Base-by-base conservation (phyloP, 306 rosid species). In the Lathyrus aphaca region DNA sequence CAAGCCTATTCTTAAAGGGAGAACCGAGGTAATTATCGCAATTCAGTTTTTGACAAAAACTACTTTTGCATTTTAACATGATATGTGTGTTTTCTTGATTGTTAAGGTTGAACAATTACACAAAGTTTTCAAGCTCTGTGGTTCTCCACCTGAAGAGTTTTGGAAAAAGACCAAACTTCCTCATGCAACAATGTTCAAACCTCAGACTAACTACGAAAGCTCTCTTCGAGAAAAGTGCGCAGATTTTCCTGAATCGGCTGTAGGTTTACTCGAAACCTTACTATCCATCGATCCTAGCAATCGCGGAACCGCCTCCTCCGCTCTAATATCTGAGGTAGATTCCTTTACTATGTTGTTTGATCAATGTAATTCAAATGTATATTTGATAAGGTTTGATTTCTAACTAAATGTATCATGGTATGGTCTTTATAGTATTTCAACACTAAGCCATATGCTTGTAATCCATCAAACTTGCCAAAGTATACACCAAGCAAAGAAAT, bases 401-500 rank as follows among this genome's bases (percentile, higher is more conserved):
- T 81, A 49, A 53, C 17, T 79, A 64, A 11, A 5, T 66, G 64
- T 37, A 18, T 79, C 21, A 2, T 70, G 35, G 23, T 21, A n/a
- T 73, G 9, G 43, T 17, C 3, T 19, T 7, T 68, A n/a, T 85
- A 95, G 99, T 95, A 95, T 73, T 95, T 95, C 86, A 87, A 46
- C 81, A 82, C 86, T 66, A 68, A 64, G 81, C 99, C 99, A 18
- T 81, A 75, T 60, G 90, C 97, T 14, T 95, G 99, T 55, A 96
- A 72, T 44, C 96, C 99, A 8, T 82, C 97, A 74, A 83, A 51
- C 71, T 68, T 95, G 56, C 99, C 99, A 14, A 95, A 83, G 74
- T 95, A 95, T 82, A 75, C 95, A 68, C 97, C 99, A 13, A 86
- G 87, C 82, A 95, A 95, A 79, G 99, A 95, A 84, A 87, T 95